Evolutionary conservation across 2,329 filamentous ascomycete genomes (phyloP).

Genomic region (Curvularia eragrostidis): DNA sequence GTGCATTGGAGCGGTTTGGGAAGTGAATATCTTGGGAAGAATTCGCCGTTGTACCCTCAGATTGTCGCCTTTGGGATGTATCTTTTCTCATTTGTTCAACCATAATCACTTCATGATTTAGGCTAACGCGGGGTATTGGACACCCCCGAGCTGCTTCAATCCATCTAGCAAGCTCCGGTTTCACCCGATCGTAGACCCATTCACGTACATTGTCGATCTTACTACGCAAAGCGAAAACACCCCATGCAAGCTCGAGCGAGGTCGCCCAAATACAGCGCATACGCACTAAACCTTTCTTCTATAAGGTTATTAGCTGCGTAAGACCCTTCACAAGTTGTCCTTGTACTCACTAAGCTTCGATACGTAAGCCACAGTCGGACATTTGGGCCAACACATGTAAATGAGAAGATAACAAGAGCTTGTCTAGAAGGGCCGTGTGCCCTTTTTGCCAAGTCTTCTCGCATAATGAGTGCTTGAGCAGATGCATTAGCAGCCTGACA

Average conservation of each 20-base stretch:
- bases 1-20: neutral
- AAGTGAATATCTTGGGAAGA: neutral
- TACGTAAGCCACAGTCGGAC: slow-evolving; percentile 25
- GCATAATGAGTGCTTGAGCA: slow-evolving; percentile 16
- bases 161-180: neutral
- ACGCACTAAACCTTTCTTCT: neutral
- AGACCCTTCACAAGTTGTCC: neutral
- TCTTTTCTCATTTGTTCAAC: neutral
- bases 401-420: slow-evolving; percentile 18
- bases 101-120: neutral
- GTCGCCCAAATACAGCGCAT: slow-evolving; percentile 28
- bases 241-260: slow-evolving; percentile 24
- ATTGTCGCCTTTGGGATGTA: neutral
- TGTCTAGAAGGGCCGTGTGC: neutral
- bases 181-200: slow-evolving; percentile 15
- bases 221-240: slow-evolving; percentile 18
- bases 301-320: neutral
- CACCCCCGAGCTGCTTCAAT: neutral
- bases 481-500: slow-evolving; percentile 29
- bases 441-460: slow-evolving; percentile 12
- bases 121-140: neutral
- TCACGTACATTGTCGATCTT: slow-evolving; percentile 19
- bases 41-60: neutral
- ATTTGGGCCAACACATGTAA: slow-evolving; percentile 23
- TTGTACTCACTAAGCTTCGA: slow-evolving; percentile 10